Evolutionary conservation across 768 basidiomycete genomes (phyloP).

Genomic region (Suillus americanus): DNA sequence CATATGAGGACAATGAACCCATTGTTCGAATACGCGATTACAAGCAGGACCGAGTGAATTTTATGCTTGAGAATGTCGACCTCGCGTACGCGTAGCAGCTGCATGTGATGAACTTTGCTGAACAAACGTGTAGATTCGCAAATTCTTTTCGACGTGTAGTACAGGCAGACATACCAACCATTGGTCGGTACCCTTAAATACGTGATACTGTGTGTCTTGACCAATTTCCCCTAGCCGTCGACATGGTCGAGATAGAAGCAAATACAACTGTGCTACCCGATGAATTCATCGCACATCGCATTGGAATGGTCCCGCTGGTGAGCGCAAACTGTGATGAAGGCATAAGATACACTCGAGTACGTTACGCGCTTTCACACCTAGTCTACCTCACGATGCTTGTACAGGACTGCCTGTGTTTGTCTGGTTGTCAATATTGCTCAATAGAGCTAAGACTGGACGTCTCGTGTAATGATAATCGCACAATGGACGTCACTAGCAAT

Average conservation of each 20-base stretch:
- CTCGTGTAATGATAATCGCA: constrained; percentile 65
- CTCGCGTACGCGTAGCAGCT: constrained; percentile 65
- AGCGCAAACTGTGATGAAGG: constrained; percentile 88
- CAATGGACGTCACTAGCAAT: constrained; percentile 85
- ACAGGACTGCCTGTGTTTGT: constrained; percentile 90
- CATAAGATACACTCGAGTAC: constrained; percentile 74
- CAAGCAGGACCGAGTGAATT: constrained; percentile 83
- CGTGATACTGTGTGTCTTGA: constrained; percentile 6
- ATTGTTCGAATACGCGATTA: constrained; percentile 82
- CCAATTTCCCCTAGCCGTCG: constrained; percentile 66
- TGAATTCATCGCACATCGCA: constrained; percentile 94
- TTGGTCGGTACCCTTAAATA: constrained; percentile 57
- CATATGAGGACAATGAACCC: constrained; percentile 50
- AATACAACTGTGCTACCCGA: constrained; percentile 95
- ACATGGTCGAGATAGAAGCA: constrained; percentile 88
- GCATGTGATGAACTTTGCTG: constrained; percentile 10
- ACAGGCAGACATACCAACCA: constrained; percentile 95
- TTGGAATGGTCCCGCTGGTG: constrained; percentile 90
- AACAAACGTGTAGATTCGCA: constrained; percentile 64
- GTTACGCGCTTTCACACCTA: constrained; percentile 18
- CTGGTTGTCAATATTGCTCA: constrained; percentile 84
- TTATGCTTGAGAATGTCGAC: constrained; percentile 94
- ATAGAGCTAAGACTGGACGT: constrained; percentile 81
- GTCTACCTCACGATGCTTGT: constrained; percentile 1
- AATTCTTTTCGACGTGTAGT: constrained; percentile 92